Evolutionary conservation across 2,329 filamentous ascomycete genomes (phyloP), one percentile per base, ranked within the genome.

Genomic region (Paracoccidioides lutzii): DNA sequence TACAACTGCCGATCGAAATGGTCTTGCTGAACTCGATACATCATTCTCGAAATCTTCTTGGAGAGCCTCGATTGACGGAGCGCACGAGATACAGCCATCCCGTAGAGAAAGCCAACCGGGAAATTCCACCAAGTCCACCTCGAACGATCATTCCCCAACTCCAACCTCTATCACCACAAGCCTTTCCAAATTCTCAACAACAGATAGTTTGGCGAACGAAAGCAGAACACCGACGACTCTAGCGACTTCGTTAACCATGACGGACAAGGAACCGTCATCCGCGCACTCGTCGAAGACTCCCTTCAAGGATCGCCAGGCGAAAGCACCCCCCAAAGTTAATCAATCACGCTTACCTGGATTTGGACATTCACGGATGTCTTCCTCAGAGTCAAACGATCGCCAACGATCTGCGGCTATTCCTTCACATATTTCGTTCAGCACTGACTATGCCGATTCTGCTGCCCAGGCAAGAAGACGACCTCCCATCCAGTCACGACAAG

Each of bases 341-440:
- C 70, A 75, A 57, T 73, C 72, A 53, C 72, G 75, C 61, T 62
- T 78, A 32, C 74, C 75, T 6, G 72, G 71, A 12, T 73, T 72
- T 61, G 65, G 64, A n/a, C 62, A 69, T 37, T 71, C 74, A 10
- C 69, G 71, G 52, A 65, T 67, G 35, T 67, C 73, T 10, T 73
- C 73, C 14, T 69, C 64, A 54, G 74, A 68, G 63, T 75, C 69
- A 56, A 68, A 65, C 40, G 68, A 59, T 67, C 76, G 66, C 69
- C 76, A 66, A 69, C 74, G 58, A 72, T 81, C 69, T 53, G 61
- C 66, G 22, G 58, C 68, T 28, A 58, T 65, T 1, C 63, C 66
- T 4, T 55, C 69, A 15, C 66, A 68, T 52, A 70, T 67, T 41
- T 58, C 61, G 15, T 53, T 69, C 41, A 57, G 53, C 32, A 41